Evolutionary conservation across 106 monocot species (phyloP).

Genomic region (Dactylorhiza incarnata): DNA sequence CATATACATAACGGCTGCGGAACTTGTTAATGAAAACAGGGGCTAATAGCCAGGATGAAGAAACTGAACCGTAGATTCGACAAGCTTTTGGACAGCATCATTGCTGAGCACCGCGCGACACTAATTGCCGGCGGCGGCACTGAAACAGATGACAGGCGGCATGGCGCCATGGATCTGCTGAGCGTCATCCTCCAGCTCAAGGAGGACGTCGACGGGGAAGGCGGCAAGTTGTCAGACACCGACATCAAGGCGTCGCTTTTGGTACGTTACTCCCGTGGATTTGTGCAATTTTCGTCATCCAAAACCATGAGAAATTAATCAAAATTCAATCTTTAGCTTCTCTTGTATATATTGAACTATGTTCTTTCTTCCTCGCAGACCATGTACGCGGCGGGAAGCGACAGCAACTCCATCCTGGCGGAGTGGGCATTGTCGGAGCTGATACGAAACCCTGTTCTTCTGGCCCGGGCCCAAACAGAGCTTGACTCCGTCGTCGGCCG

Average conservation of each 20-base stretch:
- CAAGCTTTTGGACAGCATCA: slow-evolving; percentile 21
- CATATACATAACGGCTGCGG: not conserved
- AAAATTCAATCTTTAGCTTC: not conserved
- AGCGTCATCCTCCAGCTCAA: slow-evolving; percentile 18
- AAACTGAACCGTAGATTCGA: slow-evolving; percentile 27
- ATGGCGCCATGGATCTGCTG: slow-evolving; percentile 17
- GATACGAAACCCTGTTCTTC: slow-evolving; percentile 27
- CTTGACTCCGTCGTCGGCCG: slow-evolving; percentile 34
- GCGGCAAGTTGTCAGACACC: slow-evolving; percentile 22
- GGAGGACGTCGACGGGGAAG: slow-evolving; percentile 18
- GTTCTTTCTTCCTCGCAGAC: slow-evolving; percentile 3
- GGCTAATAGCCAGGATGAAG: slow-evolving; percentile 48
- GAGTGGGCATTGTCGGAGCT: slow-evolving; percentile 37
- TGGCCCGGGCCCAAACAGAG: slow-evolving; percentile 27
- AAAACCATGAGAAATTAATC: too few species aligned
- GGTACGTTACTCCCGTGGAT: slow-evolving; percentile 12
- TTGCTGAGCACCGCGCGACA: slow-evolving; percentile 21
- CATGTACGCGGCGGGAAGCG: slow-evolving; percentile 41
- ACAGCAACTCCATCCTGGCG: slow-evolving; percentile 30
- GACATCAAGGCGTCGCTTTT: slow-evolving; percentile 47
- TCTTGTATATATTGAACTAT: not conserved
- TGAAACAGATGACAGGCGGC: not conserved
- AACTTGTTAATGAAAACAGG: slow-evolving; percentile 1
- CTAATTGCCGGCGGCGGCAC: not conserved
- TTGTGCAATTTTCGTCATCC: too few species aligned